These are phyloP conservation scores for Naganishia sp. DNA, from an alignment of 1,284 basidiomycete species.

Conservation along the genomic window DNA sequence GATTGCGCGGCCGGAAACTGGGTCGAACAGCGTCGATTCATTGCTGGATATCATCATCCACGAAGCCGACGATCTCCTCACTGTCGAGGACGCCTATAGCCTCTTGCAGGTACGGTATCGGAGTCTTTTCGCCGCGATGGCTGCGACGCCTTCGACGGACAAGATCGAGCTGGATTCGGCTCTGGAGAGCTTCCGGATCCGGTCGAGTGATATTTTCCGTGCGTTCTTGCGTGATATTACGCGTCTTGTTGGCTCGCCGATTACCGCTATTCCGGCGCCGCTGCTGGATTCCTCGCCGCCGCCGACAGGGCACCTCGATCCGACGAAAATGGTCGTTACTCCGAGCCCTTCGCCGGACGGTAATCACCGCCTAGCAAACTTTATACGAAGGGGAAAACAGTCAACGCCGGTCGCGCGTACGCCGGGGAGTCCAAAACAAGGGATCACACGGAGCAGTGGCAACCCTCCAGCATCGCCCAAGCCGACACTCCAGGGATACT, in stretches of 20 bases:
- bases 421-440: conserved; percentile 1
- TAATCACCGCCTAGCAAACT: conserved; percentile 8
- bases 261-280: conserved; percentile 8
- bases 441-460: background rate
- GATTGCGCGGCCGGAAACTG: background rate
- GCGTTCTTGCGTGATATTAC: conserved; percentile 35
- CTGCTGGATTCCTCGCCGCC: conserved; percentile 26
- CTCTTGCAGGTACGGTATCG: conserved; percentile 14
- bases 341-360: conserved; percentile 20
- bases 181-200: conserved; percentile 1
- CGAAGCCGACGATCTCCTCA: conserved; percentile 26
- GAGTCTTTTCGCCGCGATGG: conserved; percentile 16
- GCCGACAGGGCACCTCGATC: conserved; percentile 16
- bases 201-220: conserved; percentile 24
- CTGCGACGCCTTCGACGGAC: background rate
- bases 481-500: conserved; percentile 45
- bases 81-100: conserved; percentile 30
- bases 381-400: conserved; percentile 8
- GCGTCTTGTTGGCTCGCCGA: conserved; percentile 22
- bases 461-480: background rate
- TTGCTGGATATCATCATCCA: conserved; percentile 32
- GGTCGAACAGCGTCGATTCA: conserved; percentile 10
- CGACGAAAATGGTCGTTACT: conserved; percentile 4
- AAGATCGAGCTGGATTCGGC: conserved; percentile 3
- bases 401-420: conserved; percentile 10